Base-by-base conservation (phyloP, 2,329 filamentous ascomycete genomes). In the Didymella exigua region DNA sequence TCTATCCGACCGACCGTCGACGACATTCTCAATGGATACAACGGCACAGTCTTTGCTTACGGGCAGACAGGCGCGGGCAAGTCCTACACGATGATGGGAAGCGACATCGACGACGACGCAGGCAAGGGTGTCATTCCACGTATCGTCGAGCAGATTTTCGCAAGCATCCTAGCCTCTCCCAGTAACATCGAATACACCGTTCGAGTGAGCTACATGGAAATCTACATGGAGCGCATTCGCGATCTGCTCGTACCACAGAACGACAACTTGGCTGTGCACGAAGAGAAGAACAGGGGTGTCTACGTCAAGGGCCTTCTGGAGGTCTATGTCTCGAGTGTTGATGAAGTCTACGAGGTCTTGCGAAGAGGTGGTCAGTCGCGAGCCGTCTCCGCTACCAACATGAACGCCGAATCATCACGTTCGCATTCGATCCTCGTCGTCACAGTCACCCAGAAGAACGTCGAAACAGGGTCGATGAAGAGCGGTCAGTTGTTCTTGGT, bases 391-490 rank as follows among this genome's bases (percentile, higher is more conserved):
- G 90, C 93, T 40, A 99, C 95, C 52, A 98, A 98, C 81, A 98
- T 98, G 95, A 99, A 99, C 78, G 89, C 95, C 76, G 95, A 98
- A 75, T 98, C 95, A 1, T 98, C 95, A 42, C 90, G 95, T 66
- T 98, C 95, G 54, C 95, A 99, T 78, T 98, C 95, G 36, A 98
- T 99, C 65, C 97, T 98, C 76, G 91, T 97, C 72, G 89, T 98
- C 71, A 97, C 93, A 37, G 89, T 99, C 67, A 95, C 91, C 13
- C 95, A 98, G 80, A 98, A 98, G 83, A 97, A 98, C 68, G 87
- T 96, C 53, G 93, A 97, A 78, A 96, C 93, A 0, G 93, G 93
- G 5, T 96, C 93, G 56, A 90, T 92, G 67, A 96, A 97, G 81
- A 96, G 92, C 72, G 95, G 95, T 54, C 92, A 96, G 77, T 86